Percentiles rank a stretch among this genome's conserved stretches.
phyloP scores from a whole-genome alignment of 768 basidiomycete genomes.

The Boletus reticuloceps region DNA sequence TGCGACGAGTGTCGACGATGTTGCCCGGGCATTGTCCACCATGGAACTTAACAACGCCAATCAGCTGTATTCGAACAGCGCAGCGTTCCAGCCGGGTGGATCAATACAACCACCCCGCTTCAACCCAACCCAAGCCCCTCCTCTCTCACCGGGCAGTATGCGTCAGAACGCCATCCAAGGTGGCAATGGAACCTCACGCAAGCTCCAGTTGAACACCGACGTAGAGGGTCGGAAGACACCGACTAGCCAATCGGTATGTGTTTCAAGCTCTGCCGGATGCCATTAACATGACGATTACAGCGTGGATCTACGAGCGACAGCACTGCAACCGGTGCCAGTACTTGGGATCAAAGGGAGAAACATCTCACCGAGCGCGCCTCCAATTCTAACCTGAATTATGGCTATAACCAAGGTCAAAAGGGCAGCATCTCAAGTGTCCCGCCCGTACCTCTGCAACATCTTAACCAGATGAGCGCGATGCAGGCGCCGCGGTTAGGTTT shows the following conservation, averaged over 20 bases:
- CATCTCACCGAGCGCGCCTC: conserved; percentile 55
- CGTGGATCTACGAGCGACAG: conserved; percentile 30
- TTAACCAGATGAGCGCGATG: conserved; percentile 48
- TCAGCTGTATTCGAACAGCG: conserved; percentile 28
- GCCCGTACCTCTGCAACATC: conserved; percentile 68
- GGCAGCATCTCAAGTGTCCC: conserved; percentile 62
- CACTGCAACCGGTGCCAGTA: conserved; percentile 35
- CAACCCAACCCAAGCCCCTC: conserved; percentile 45
- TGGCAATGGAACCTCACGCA: conserved; percentile 38
- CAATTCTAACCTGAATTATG: conserved; percentile 67
- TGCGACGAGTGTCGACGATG: conserved; percentile 59
- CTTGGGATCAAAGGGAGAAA: conserved; percentile 71
- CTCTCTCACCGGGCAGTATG: conserved; percentile 39
- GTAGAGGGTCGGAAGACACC: conserved; percentile 67
- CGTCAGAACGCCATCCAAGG: conserved; percentile 40
- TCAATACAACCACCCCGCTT: conserved; percentile 69
- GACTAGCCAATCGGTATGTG: conserved; percentile 48
- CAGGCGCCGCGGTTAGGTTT: conserved; percentile 41
- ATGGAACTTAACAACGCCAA: conserved; percentile 52
- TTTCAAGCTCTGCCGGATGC: conserved; percentile 41
- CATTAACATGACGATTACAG: conserved; percentile 32
- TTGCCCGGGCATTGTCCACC: conserved; percentile 67
- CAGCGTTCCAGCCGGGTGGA: conserved; percentile 44
- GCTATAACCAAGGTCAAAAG: conserved; percentile 44
- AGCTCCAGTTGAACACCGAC: conserved; percentile 60